Percentiles rank a stretch among this genome's conserved stretches.
phyloP scores from a whole-genome alignment of 345 rosid species.

The Anastatica hierochuntica region DNA sequence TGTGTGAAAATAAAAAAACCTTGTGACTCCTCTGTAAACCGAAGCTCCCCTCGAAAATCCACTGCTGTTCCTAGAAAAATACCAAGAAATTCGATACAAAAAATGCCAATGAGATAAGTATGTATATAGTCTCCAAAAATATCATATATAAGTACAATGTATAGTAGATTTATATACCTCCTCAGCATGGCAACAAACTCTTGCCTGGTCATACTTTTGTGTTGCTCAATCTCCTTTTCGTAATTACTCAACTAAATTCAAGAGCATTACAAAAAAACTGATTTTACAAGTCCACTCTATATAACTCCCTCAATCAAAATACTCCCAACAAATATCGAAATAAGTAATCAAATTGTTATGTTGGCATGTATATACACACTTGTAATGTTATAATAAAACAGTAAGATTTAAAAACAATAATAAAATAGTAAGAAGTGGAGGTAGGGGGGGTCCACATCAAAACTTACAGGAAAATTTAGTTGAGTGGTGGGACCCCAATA shows the following conservation, averaged over 20 bases:
- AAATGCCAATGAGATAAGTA: background rate
- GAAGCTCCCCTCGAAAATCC: conserved; percentile 95
- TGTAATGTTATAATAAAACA: too few relatives aligned
- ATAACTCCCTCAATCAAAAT: background rate
- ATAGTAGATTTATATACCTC: conserved; percentile 34
- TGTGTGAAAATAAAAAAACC: conserved; percentile 35
- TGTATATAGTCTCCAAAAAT: background rate
- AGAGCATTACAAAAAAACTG: background rate
- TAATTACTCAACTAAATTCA: conserved; percentile 44
- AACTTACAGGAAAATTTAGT: conserved; percentile 69
- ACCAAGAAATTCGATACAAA: background rate
- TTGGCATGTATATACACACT: too few relatives aligned
- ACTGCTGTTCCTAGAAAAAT: conserved; percentile 73
- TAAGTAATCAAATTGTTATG: too few relatives aligned
- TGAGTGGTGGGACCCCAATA: conserved; percentile 95
- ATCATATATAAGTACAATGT: background rate
- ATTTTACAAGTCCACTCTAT: background rate
- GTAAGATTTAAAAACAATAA: too few relatives aligned
- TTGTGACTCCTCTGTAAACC: conserved; percentile 82
- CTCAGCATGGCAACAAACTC: conserved; percentile 87
- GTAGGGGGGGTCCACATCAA: conserved; percentile 7
- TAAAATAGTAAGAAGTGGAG: conserved; percentile 6
- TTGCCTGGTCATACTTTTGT: conserved; percentile 71
- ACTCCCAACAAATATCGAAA: too few relatives aligned
- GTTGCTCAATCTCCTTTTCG: conserved; percentile 66